Evolutionary conservation across 2,329 filamentous ascomycete species (phyloP), one percentile per base, ranked within the genome.

Genomic region (Aciculosporium take): DNA sequence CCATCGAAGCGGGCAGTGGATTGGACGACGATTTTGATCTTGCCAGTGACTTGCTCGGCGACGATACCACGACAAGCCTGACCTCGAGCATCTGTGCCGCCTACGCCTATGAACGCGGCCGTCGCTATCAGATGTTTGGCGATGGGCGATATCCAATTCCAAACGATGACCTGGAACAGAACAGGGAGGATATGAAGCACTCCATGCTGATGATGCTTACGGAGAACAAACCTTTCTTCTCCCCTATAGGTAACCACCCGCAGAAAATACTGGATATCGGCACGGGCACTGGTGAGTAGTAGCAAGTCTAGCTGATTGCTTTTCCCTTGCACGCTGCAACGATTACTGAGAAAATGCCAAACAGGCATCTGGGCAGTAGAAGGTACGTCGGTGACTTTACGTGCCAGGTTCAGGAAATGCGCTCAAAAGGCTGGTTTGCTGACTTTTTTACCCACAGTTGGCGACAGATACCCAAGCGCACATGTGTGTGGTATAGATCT

Each of bases 211-310:
- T 65, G 42, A 47, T 52, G 33, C 38, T 62, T 25, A 55, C 55
- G 6, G 53, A 57, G 13, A 59, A 59, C 5, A 52, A 53, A 29
- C 54, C 69, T 7, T 62, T 64, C 45, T 57, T 61, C 37, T 58
- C 65, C 7, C 67, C 66, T 1, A 52, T 71, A 33, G 43, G 55
- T 4, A 52, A 58, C 12, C 51, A 59, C 13, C 48, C 44, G 10
- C 49, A 67, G 39, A 48, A 48, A 27, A 51, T 67, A 4, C 49
- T 66, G 30, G 66, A 68, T 46, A 46, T 68, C 23, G 65, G 64
- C 61, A 55, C 44, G 50, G 58, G 36, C 1, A 43, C 43, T 17
- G 48, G 44, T 50, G 17, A 36, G 43, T 28, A 36, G 43, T 28
- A 20, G 29, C 29, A 23, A 23, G 21, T 27, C 9, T 33, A 21